These are phyloP conservation scores for Favolaschia claudopus DNA, from an alignment of 768 basidiomycete species.

Conservation along the genomic window DNA sequence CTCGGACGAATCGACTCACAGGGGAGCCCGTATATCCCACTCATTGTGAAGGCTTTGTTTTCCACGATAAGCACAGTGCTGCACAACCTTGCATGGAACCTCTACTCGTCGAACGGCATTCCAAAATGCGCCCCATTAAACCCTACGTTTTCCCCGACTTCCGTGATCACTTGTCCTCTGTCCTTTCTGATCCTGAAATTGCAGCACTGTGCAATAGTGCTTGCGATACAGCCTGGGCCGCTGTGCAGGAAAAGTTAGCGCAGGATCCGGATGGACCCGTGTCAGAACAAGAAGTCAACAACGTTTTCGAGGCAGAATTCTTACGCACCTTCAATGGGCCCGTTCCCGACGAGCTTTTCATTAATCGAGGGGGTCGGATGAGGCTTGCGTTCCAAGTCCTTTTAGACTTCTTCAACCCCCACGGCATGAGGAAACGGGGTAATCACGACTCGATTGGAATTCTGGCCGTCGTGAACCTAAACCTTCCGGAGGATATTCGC, in stretches of 20 bases:
- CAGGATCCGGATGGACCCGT: constrained; percentile 1
- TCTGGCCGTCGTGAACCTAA: constrained; percentile 38
- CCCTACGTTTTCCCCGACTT: constrained; percentile 27
- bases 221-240: constrained; percentile 24
- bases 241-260: constrained; percentile 2
- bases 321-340: constrained; percentile 38
- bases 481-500: constrained; percentile 36
- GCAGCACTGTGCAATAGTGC: constrained; percentile 24
- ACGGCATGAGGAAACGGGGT: constrained; percentile 30
- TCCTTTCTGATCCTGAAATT: constrained; percentile 27
- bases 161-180: constrained; percentile 28
- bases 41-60: constrained; percentile 15
- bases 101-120: constrained; percentile 19
- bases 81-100: constrained; percentile 11
- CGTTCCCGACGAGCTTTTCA: constrained; percentile 26
- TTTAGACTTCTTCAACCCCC: constrained; percentile 39
- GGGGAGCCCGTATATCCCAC: constrained; percentile 19
- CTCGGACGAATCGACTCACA: constrained; percentile 18
- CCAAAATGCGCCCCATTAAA: constrained; percentile 27
- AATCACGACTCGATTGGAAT: constrained; percentile 33
- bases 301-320: constrained; percentile 36
- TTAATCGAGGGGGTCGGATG: constrained; percentile 27
- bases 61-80: constrained; percentile 16
- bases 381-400: constrained; percentile 32
- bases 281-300: constrained; percentile 18